These are phyloP conservation scores for Fagopyrum tataricum DNA, from an alignment of 148 eudicot species.

Conservation along the genomic window DNA sequence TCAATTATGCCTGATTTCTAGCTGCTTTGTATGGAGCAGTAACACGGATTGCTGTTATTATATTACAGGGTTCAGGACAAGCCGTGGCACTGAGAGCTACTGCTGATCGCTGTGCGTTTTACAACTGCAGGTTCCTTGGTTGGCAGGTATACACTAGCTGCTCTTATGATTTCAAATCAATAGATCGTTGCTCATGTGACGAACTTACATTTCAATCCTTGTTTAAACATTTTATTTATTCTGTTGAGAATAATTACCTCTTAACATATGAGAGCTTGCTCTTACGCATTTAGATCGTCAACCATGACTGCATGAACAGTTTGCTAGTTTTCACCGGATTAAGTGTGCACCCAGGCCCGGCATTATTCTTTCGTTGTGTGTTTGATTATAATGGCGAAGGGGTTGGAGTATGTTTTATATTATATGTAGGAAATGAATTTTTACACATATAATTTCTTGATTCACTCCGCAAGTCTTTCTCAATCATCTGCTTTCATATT, in stretches of 20 bases:
- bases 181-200: not conserved
- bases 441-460: not conserved
- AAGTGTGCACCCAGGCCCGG: not conserved
- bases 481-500: not conserved
- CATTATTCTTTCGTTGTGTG: not conserved
- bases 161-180: not conserved
- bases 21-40: not conserved
- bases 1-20: not conserved
- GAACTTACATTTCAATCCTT: not conserved
- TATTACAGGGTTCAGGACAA: constrained; percentile 79
- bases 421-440: not conserved
- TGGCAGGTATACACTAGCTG: constrained; percentile 62
- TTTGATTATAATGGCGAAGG: not conserved
- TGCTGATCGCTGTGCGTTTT: constrained; percentile 84
- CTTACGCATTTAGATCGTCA: not conserved
- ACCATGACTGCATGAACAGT: not conserved
- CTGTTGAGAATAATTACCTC: no score
- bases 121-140: constrained; percentile 90
- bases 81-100: constrained; percentile 94
- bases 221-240: not conserved
- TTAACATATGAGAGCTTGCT: no score
- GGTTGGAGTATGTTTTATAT: not conserved
- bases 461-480: not conserved
- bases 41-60: not conserved
- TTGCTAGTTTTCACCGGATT: not conserved